A percentile compares a stretch with the other conserved stretches of the same genome.
Conservation (phyloP, 805 yeast species). For the Saccharomycopsis capsularis region DNA sequence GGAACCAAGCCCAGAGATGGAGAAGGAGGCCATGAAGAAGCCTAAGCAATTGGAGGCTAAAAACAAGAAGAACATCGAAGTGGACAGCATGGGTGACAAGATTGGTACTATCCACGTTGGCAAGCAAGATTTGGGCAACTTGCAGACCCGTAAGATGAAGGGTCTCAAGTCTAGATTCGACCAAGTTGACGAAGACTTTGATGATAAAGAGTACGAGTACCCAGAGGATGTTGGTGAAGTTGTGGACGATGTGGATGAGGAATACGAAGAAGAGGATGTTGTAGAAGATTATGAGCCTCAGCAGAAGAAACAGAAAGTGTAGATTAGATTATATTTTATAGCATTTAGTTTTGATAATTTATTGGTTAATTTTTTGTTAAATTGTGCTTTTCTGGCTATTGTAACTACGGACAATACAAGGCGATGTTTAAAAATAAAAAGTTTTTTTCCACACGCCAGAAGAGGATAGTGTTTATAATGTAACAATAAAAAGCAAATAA, state of each 20-base stretch:
- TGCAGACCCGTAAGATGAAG: constrained; percentile 98
- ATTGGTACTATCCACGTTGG: constrained; percentile 95
- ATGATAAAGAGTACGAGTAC: constrained; percentile 44
- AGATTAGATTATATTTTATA: background rate
- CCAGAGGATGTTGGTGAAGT: constrained; percentile 36
- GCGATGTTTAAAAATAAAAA: too few relatives aligned
- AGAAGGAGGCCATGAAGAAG: constrained; percentile 76
- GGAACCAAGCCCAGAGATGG: constrained; percentile 77
- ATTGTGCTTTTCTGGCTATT: too few relatives aligned
- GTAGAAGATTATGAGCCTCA: background rate
- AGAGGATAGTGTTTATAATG: too few relatives aligned
- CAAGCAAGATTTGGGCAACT: constrained; percentile 79
- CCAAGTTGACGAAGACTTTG: constrained; percentile 44
- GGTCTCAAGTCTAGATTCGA: constrained; percentile 87
- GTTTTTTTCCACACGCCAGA: too few relatives aligned
- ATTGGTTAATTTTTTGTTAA: too few relatives aligned
- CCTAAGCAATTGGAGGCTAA: constrained; percentile 78
- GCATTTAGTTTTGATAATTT: background rate
- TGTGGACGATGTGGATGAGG: constrained; percentile 27
- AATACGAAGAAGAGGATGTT: constrained; percentile 6
- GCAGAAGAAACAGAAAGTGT: background rate
- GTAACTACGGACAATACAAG: too few relatives aligned
- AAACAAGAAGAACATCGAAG: constrained; percentile 81
- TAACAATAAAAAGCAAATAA: too few relatives aligned
- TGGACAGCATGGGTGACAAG: constrained; percentile 91